Evolutionary conservation across 2,329 filamentous ascomycete species (phyloP), one percentile per base, ranked within the genome.

Genomic region (Helicocarpus griseus): DNA sequence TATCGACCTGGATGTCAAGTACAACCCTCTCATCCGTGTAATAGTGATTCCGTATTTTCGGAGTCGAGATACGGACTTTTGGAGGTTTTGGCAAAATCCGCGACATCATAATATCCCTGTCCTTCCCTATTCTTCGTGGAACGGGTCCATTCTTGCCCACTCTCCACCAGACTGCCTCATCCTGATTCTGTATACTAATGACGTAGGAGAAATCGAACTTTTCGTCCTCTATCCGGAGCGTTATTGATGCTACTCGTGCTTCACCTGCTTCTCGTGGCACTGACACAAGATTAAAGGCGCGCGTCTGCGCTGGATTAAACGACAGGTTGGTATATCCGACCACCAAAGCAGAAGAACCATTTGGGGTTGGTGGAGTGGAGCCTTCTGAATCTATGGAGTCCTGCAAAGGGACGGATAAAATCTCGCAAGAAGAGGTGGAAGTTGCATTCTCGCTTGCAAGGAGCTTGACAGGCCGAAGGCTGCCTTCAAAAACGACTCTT

Each of bases 41-140:
- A 66, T 91, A 94, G 50, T 89, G 83, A 11, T 81, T 77, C 52
- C 77, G 73, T 6, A 84, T 68, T 38, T 81, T 77, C 2, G 79
- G 73, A 8, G 88, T 71, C 24, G 73, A 77, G 43, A 98, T 80
- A 59, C 88, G 83, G 73, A 98, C 82, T 68, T 96, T 97, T 0
- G 93, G 93, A 26, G 91, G 93, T 57, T 94, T 87, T 1, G 93
- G 91, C 50, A 89, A 76, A 22, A 98, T 82, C 51, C 81, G 83
- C 51, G 95, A 79, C 1, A 73, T 71, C 31, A 79, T 72, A 1
- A 74, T 73, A 51, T 78, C 73, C 36, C 69, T 64, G 50, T 70
- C 69, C 49, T 72, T 72, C 21, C 73, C 69, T 22, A 76, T 62
- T 40, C 63, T 63, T 57, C 68, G 71, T 45, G 61, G 60, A 24